phyloP scores from a whole-genome alignment of 1,284 basidiomycete genomes.

The Moesziomyces aphidis region DNA sequence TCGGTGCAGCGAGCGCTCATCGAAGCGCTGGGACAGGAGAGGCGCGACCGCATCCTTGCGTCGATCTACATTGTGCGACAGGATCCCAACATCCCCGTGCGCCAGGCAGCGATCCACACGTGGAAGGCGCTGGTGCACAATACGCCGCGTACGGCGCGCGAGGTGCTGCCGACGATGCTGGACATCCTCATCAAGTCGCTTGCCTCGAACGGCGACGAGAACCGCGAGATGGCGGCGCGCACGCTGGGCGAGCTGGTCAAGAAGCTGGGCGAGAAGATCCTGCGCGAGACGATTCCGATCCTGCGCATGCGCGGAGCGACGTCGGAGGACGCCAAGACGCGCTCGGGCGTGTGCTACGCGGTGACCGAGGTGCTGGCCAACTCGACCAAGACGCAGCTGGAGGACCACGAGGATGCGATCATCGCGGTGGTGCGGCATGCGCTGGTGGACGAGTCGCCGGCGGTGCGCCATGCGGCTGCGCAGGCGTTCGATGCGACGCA shows the following conservation, averaged over 20 bases:
- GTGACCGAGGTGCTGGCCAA: slow-evolving; percentile 91
- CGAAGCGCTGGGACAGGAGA: slow-evolving; percentile 87
- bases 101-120: slow-evolving; percentile 92
- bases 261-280: slow-evolving; percentile 93
- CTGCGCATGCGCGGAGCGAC: slow-evolving; percentile 75
- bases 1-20: slow-evolving; percentile 79
- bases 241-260: slow-evolving; percentile 80
- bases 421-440: slow-evolving; percentile 80
- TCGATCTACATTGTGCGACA: slow-evolving; percentile 93
- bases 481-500: slow-evolving; percentile 93
- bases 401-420: slow-evolving; percentile 90
- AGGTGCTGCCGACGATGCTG: slow-evolving; percentile 81
- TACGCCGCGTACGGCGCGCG: slow-evolving; percentile 78
- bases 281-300: slow-evolving; percentile 85
- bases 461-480: slow-evolving; percentile 91
- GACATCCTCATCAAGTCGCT: slow-evolving; percentile 78
- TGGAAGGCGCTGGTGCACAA: slow-evolving; percentile 98
- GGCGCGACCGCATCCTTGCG: slow-evolving; percentile 89
- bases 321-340: slow-evolving; percentile 79
- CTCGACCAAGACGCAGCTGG: slow-evolving; percentile 84
- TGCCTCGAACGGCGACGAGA: slow-evolving; percentile 82
- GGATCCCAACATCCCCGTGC: slow-evolving; percentile 88
- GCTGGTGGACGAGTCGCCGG: slow-evolving; percentile 86
- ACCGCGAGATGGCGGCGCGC: slow-evolving; percentile 80
- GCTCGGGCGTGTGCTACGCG: slow-evolving; percentile 89